A percentile compares a stretch with the other conserved stretches of the same genome.
Conservation (phyloP, 164 flowering plant species). For the Piper betle region DNA sequence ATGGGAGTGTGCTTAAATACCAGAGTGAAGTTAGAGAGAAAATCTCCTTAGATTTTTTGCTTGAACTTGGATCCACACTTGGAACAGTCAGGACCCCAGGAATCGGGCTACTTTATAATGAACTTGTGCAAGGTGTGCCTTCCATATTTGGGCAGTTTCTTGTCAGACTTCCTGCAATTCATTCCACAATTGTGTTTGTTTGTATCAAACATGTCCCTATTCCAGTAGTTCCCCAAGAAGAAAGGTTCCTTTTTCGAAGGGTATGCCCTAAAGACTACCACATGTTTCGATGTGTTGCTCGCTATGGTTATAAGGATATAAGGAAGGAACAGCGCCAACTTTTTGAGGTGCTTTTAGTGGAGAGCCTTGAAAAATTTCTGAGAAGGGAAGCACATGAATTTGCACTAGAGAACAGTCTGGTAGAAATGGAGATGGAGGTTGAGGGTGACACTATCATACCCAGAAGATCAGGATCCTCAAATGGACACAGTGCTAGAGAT, state of each 20-base stretch:
- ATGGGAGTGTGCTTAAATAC: constrained; percentile 88
- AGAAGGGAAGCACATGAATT: constrained; percentile 71
- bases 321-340: constrained; percentile 79
- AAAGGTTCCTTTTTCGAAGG: constrained; percentile 80
- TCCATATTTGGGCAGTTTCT: constrained; percentile 81
- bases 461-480: constrained; percentile 9
- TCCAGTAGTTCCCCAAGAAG: constrained; percentile 92
- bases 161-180: constrained; percentile 81
- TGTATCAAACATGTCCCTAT: constrained; percentile 95
- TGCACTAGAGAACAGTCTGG: constrained; percentile 42
- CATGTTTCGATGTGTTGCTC: constrained; percentile 83
- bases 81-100: constrained; percentile 91
- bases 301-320: constrained; percentile 92
- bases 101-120: constrained; percentile 77
- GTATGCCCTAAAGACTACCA: constrained; percentile 91
- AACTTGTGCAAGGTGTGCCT: constrained; percentile 89
- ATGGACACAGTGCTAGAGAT: not conserved
- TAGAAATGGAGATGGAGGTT: constrained; percentile 33
- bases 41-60: constrained; percentile 72
- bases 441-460: constrained; percentile 45
- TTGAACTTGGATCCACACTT: constrained; percentile 73
- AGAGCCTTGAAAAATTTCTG: constrained; percentile 79
- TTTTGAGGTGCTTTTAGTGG: constrained; percentile 77
- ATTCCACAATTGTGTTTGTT: constrained; percentile 76
- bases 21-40: constrained; percentile 71